phyloP scores from a whole-genome alignment of 352 stramenopile genomes.

The Pythium coloratum region DNA sequence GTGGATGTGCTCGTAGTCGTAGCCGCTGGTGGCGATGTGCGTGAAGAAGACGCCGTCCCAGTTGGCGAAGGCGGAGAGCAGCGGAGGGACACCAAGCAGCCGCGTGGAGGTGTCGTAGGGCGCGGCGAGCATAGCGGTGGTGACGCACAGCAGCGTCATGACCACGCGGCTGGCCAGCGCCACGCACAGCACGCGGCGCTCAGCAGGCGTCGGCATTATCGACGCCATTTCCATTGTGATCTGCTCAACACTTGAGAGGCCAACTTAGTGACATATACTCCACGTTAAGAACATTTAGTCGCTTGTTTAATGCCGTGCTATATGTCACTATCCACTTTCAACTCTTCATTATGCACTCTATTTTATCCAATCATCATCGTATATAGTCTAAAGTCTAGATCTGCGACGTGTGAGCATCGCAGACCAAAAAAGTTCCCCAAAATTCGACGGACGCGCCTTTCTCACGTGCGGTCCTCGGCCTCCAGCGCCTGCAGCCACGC shows the following conservation, averaged over 20 bases:
- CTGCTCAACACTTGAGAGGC: no score
- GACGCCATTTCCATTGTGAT: background rate
- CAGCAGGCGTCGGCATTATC: slow-evolving; percentile 9
- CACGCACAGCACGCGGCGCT: slow-evolving; percentile 45
- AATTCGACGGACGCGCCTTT: background rate
- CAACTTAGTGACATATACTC: background rate
- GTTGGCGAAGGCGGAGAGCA: slow-evolving; percentile 55
- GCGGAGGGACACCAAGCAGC: slow-evolving; percentile 22
- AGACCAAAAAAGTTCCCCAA: background rate
- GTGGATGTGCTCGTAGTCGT: slow-evolving; percentile 85
- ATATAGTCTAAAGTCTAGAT: slow-evolving; percentile 22
- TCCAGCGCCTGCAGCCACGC: slow-evolving; percentile 48
- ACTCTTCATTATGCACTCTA: slow-evolving; percentile 20
- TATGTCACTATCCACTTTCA: background rate
- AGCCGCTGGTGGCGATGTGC: slow-evolving; percentile 70
- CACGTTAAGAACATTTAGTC: background rate
- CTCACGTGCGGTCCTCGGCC: slow-evolving; percentile 18
- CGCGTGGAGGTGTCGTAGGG: slow-evolving; percentile 75
- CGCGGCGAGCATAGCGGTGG: slow-evolving; percentile 46
- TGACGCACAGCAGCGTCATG: slow-evolving; percentile 46
- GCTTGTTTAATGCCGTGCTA: background rate
- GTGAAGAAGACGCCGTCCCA: slow-evolving; percentile 88
- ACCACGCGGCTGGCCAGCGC: slow-evolving; percentile 45
- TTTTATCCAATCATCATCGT: slow-evolving; percentile 36
- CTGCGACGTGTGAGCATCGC: slow-evolving; percentile 21